Evolutionary conservation across 352 stramenopile species (phyloP), one percentile per base, ranked within the genome.

Genomic region (Peronospora destructor): DNA sequence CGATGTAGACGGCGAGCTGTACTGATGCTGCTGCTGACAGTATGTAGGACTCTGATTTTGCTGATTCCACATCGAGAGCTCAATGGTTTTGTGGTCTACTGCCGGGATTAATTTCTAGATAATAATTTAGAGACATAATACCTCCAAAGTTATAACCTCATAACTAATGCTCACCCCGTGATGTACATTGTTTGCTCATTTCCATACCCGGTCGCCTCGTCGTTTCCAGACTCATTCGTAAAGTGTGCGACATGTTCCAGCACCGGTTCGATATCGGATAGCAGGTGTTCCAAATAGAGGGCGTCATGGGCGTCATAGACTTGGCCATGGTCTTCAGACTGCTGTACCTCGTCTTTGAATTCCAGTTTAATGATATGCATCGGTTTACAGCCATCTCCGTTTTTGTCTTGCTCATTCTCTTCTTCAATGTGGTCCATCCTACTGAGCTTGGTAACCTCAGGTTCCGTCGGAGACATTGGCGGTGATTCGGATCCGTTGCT

Each of bases 241-340:
- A 80, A 80, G 54, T 69, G 66, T 9, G 66, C 69, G 21, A 80
- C 66, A 43, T 74, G 61, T 38, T 80, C 69, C 34, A 80, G 41
- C 53, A 81, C 59, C 3, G 61, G 68, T 34, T 80, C 69, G 29
- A 80, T 76, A 36, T 80, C 69, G 12, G 61, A 56, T 16, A 81
- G 62, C 34, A 77, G 45, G 19, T 77, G 61, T 34, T 77, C 68
- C 17, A 77, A 55, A 38, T 76, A 76, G 23, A 40, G 42, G 41
- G 76, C 66, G 43, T 69, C 56, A 30, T 70, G 61, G n/a, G 29
- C 28, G 47, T 59, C 30, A 42, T 61, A 45, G 28, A 59, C 54
- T 4, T 64, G 39, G 12, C 45, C 34, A 29, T 62, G 28, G n/a
- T 33, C 40, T 16, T 42, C 34, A 36, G 56, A 49, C 1, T 64